A percentile compares a stretch with the other conserved stretches of the same genome.
Evolutionary conservation across 108 stramenopile species (phyloP).

Genomic region (Discostella stelligeroides): DNA sequence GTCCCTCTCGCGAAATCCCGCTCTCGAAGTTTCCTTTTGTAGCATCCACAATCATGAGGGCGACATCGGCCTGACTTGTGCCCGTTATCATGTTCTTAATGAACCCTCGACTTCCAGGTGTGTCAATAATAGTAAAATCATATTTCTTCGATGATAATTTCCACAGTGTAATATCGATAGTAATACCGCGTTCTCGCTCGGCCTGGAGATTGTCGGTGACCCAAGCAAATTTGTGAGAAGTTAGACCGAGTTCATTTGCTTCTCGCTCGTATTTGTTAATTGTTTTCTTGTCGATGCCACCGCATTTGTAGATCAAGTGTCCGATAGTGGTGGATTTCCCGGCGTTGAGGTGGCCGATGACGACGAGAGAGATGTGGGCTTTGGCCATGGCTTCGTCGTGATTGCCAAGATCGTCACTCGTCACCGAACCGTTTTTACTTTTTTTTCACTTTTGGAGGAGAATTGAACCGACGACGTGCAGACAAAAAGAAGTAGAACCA

Average conservation of each 20-base stretch:
- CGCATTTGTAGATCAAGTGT: conserved; percentile 83
- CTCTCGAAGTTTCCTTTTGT: conserved; percentile 91
- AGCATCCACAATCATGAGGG: conserved; percentile 90
- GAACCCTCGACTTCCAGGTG: conserved; percentile 95
- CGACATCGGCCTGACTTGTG: conserved; percentile 97
- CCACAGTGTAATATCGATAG: conserved; percentile 98
- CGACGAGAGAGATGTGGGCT: conserved; percentile 70
- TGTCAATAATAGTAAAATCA: conserved; percentile 95
- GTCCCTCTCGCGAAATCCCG: conserved; percentile 92
- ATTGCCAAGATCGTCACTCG: too few species aligned
- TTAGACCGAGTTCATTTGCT: conserved; percentile 86
- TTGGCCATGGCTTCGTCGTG: conserved; percentile 35
- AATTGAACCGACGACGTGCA: too few species aligned
- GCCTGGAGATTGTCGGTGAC: conserved; percentile 97
- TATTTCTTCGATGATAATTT: conserved; percentile 88
- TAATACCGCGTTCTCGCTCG: conserved; percentile 99
- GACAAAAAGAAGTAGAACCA: too few species aligned
- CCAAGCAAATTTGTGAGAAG: conserved; percentile 85
- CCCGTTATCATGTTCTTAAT: conserved; percentile 99
- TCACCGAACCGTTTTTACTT: too few species aligned
- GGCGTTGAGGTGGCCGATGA: conserved; percentile 90
- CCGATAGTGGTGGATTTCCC: conserved; percentile 95
- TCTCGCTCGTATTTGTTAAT: conserved; percentile 93
- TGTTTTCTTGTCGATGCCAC: conserved; percentile 87
- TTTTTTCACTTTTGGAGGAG: too few species aligned